These are phyloP conservation scores for Tricharina praecox DNA, from an alignment of 495 filamentous ascomycete genomes.

Conservation along the genomic window DNA sequence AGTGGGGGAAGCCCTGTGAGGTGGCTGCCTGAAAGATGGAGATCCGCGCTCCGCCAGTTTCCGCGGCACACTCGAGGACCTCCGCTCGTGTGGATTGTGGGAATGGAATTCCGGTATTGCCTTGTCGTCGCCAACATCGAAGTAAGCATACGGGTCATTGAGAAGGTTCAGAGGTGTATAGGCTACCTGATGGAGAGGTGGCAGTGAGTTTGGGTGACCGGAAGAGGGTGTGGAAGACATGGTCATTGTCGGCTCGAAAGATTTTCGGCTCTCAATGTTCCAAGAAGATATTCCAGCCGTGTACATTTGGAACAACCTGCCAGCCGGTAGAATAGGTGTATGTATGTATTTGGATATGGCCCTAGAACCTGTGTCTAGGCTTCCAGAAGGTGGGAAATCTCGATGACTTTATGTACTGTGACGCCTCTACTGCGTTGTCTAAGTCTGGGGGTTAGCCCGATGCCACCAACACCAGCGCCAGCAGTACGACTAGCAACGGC, in stretches of 20 bases:
- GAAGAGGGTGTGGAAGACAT: slow-evolving; percentile 14
- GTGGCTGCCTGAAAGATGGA: slow-evolving; percentile 16
- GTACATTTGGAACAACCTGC: slow-evolving; percentile 13
- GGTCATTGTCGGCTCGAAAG: slow-evolving; percentile 23
- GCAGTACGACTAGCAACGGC: too few species aligned
- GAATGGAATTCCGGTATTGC: slow-evolving; percentile 24
- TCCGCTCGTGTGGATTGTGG: slow-evolving; percentile 16
- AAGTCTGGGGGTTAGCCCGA: neutral
- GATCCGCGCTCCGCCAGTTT: slow-evolving; percentile 20
- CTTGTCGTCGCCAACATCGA: slow-evolving; percentile 7
- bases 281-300: slow-evolving; percentile 21
- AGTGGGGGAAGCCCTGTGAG: slow-evolving; percentile 19
- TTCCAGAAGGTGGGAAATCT: slow-evolving; percentile 16
- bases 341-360: too few species aligned
- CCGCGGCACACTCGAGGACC: slow-evolving; percentile 18
- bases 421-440: neutral
- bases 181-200: slow-evolving; percentile 24
- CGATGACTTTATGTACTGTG: slow-evolving; percentile 7
- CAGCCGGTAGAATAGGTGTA: slow-evolving; percentile 4
- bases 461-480: too few species aligned
- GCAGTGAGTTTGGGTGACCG: slow-evolving; percentile 17
- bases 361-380: slow-evolving; percentile 4
- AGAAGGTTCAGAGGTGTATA: slow-evolving; percentile 1
- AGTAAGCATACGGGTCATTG: slow-evolving; percentile 6
- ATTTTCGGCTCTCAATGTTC: slow-evolving; percentile 16